phyloP scores from a whole-genome alignment of 805 yeast species.

The Candida vaughaniae region DNA sequence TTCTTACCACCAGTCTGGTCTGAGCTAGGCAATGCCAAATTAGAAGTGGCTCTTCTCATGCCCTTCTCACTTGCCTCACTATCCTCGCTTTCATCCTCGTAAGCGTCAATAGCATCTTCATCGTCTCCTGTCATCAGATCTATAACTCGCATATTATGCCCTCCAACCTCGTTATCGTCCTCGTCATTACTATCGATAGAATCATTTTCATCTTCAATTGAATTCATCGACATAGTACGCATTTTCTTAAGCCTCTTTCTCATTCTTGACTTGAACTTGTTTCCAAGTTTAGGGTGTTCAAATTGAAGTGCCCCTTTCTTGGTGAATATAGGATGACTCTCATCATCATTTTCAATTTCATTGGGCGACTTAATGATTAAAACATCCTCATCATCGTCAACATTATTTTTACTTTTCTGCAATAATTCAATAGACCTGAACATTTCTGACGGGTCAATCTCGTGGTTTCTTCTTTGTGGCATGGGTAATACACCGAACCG shows the following conservation, averaged over 20 bases:
- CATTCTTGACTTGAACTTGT: constrained; percentile 4
- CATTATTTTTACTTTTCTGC: constrained; percentile 44
- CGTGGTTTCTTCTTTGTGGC: constrained; percentile 44
- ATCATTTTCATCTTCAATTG: constrained; percentile 19
- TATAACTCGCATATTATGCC: not conserved
- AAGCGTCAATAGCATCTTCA: constrained; percentile 17
- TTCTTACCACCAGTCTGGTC: constrained; percentile 37
- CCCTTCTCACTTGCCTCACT: not conserved
- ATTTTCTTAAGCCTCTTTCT: constrained; percentile 9
- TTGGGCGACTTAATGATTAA: constrained; percentile 75
- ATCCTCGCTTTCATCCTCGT: constrained; percentile 13
- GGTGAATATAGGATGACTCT: constrained; percentile 32
- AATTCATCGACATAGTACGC: constrained; percentile 11
- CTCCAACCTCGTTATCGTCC: not conserved
- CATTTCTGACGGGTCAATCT: constrained; percentile 77
- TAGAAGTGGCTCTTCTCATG: constrained; percentile 28
- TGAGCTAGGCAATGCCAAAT: constrained; percentile 31
- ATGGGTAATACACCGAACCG: constrained; percentile 61
- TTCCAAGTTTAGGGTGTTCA: constrained; percentile 3
- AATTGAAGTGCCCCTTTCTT: constrained; percentile 5
- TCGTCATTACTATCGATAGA: constrained; percentile 24
- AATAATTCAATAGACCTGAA: constrained; percentile 80
- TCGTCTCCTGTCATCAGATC: constrained; percentile 15
- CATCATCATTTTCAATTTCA: constrained; percentile 51
- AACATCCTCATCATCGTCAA: constrained; percentile 66